Evolutionary conservation across 371 early-diverging fungal species (phyloP), one percentile per base, ranked within the genome.

Genomic region (Choanephora cucurbitarum): DNA sequence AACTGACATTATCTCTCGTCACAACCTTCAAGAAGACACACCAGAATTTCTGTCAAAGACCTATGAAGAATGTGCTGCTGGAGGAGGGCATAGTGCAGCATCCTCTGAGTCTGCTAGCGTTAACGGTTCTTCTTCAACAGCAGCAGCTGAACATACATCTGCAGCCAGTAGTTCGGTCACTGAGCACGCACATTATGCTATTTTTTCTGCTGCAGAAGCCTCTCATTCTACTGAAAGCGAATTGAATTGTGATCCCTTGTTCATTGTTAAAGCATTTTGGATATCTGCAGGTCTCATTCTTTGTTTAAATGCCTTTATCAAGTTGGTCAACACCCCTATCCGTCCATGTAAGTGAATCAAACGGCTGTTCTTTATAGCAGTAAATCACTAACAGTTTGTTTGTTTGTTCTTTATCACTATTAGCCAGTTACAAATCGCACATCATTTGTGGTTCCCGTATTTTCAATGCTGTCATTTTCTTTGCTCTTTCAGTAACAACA

Each of bases 391-490:
- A n/a, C n/a, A n/a, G n/a, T n/a, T n/a, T n/a, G n/a, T n/a, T n/a
- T n/a, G n/a, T 4, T 24, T 45, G 7, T 21, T 15, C 14, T 15
- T 21, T 23, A 44, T 2, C 6, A 18, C 18, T 9, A n/a, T 14
- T 56, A 77, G 79, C 75, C 17, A 68, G 47, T 49, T 70, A 54
- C 15, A 44, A 47, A 58, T 75, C 73, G 37, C 57, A 54, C 39
- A 62, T 80, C 42, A 75, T 83, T 40, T 83, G 81, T 42, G 48
- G 58, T 8, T 72, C 79, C 6, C 69, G 83, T 22, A 60, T 80
- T 28, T 17, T 83, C 8, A 77, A 75, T 56, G 79, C 79, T 1
- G 45, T 81, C 15, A 55, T 79, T 11, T 78, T 83, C 32, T 77
- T 83, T 40, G 74, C 72, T 28, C 64, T 83, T 17, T 58, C 80